Evolutionary conservation across 768 basidiomycete species (phyloP), one percentile per base, ranked within the genome.

Genomic region (Amanita fuliginea): DNA sequence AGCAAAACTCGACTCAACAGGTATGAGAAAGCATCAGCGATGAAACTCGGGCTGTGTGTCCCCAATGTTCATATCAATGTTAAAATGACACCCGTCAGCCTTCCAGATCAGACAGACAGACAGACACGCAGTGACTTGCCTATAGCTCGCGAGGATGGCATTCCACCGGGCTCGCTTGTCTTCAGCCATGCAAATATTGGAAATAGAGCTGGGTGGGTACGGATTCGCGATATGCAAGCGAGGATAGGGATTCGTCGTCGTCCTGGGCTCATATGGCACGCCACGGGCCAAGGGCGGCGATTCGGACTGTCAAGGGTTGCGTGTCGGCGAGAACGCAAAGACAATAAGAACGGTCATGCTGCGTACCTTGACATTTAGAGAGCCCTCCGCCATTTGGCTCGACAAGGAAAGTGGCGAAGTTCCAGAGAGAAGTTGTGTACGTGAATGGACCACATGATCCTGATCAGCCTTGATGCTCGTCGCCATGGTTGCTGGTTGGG

Each of bases 41-140:
- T 75, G 46, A 73, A 72, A 49, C 69, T 64, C 49, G 78, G 54
- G 42, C 78, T 81, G 32, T 13, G n/a, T n/a, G n/a, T n/a, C n/a
- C n/a, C 13, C 32, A 24, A 13, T 32, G 13, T 32, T 32, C n/a
- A 18, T 14, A 28, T 21, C n/a, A 48, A 45, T 49, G 33, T 51
- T 51, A 6, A n/a, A n/a, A 55, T 36, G 47, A 51, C 63, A 28
- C 36, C 14, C 42, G 45, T 13, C 33, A 32, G 9, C 42, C 16
- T 19, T 24, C 32, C 5, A 10, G 2, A 32, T 32, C 32, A 32
- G 32, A 32, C 32, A 32, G 11, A 32, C 32, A 30, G 11, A 30
- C 30, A 32, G 11, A 32, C 32, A 32, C 32, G 32, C 32, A 32
- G 30, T 45, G 3, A 62, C 69, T 58, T 42, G 72, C 75, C 64